These are phyloP conservation scores for Pseudohyphozyma bogoriensis DNA, from an alignment of 768 basidiomycete species.

Conservation along the genomic window DNA sequence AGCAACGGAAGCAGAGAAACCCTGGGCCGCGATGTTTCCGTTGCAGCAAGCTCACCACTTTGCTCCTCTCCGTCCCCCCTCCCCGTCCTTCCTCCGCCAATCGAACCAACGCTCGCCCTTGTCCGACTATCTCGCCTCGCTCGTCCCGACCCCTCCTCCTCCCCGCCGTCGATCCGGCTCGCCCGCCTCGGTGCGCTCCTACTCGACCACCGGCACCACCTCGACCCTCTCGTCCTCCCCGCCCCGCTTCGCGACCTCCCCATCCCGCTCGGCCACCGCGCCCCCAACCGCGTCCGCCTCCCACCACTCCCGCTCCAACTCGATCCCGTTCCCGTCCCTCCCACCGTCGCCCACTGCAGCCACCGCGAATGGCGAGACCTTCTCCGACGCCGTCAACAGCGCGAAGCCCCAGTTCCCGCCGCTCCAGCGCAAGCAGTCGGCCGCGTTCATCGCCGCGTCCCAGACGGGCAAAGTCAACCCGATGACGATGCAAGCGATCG, in stretches of 20 bases:
- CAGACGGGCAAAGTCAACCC: constrained; percentile 6
- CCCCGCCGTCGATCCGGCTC: constrained; percentile 4
- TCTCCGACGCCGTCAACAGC: neutral
- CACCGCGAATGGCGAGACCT: neutral
- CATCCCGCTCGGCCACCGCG: neutral
- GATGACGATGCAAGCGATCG: constrained; percentile 16
- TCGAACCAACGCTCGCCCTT: neutral
- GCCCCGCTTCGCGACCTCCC: neutral
- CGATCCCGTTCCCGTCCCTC: neutral
- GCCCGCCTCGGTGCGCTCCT: neutral
- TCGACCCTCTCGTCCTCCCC: too few relatives aligned
- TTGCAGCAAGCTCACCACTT: constrained; percentile 17
- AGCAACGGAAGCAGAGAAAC: too few relatives aligned
- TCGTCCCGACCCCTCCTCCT: neutral
- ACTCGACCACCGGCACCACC: too few relatives aligned
- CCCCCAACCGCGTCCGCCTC: neutral
- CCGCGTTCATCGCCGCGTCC: constrained; percentile 14
- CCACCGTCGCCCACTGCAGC: neutral
- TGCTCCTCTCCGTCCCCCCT: constrained; percentile 9
- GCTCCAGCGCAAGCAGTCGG: neutral
- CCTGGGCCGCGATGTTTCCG: neutral
- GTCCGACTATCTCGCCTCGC: constrained; percentile 3
- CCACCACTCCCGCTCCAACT: neutral
- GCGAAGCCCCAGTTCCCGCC: neutral
- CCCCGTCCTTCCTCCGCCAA: constrained; percentile 2